phyloP scores from a whole-genome alignment of 208 protist genomes.

The Naegleria lovaniensis region DNA sequence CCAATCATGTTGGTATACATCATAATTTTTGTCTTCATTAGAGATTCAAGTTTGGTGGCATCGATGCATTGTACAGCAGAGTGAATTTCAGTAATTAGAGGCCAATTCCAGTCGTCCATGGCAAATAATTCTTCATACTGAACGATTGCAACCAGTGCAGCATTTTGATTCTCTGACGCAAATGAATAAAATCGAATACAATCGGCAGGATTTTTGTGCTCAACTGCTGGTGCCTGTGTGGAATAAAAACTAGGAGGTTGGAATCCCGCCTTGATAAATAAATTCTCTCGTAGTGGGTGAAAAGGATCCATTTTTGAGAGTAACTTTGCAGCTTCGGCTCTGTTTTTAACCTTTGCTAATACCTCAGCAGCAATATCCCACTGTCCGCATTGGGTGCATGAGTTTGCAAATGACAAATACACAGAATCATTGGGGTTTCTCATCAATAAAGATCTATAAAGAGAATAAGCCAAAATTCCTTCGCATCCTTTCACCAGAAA shows the following conservation, averaged over 20 bases:
- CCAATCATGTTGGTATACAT: neutral
- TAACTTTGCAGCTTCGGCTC: neutral
- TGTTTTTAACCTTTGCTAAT: neutral
- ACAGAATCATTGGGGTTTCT: neutral
- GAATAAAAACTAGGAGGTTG: constrained; percentile 16
- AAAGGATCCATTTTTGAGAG: too few species aligned
- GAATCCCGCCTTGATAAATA: neutral
- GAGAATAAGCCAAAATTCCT: neutral
- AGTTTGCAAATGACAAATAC: neutral
- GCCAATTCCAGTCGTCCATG: neutral
- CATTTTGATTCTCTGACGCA: neutral
- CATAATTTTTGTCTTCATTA: neutral
- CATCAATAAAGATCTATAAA: neutral
- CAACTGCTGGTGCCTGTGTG: neutral
- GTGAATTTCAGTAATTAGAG: neutral
- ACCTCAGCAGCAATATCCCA: neutral
- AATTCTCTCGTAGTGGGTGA: neutral
- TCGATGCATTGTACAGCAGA: neutral
- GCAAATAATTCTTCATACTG: neutral
- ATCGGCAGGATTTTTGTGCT: neutral
- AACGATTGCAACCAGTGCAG: neutral
- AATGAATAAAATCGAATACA: constrained; percentile 8
- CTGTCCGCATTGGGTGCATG: neutral
- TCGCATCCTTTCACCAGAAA: neutral
- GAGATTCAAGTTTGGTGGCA: neutral